Base-by-base conservation (phyloP, 208 protist species). In the Leptomonas pyrrhocoris region DNA sequence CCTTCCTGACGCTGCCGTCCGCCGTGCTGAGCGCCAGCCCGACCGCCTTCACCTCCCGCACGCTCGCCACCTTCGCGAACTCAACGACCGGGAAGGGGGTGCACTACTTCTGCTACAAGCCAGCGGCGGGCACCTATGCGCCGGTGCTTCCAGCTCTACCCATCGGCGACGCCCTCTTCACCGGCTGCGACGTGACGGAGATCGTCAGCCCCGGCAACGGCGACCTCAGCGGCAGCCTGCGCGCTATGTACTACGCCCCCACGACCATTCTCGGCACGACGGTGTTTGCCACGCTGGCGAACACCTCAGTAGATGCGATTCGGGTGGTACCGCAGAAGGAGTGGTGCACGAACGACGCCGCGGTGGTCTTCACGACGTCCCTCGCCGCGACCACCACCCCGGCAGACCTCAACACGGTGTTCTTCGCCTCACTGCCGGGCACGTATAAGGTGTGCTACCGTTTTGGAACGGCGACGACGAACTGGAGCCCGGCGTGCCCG, bases 381-480 rank as follows among this genome's bases (percentile, higher is more conserved):
- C 67, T 83, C 18, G 51, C 38, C 2, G 40, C 40, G 6, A 61
- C 58, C 18, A 49, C 65, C 12, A 68, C 60, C 1, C 58, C 68
- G 21, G 30, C 36, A 34, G 53, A 65, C 21, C 69, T 74, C 25
- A 59, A 49, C 18, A 73, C 82, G 8, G 77, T 94, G 54, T 78
- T 79, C 66, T 95, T 93, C 67, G 68, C 85, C 13, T 77, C 82
- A 27, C 59, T 57, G 42, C 51, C 67, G 1, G 88, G 88, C 9
- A 70, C 51, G 38, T 95, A 85, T 70, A 95, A 94, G 68, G 42
- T 97, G 73, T 97, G 93, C 80, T 95, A 97, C 73, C 89, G 86
- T 71, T 81, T 94, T 50, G 83, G 83, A 43, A 73, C 46, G 19
- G 73, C 46, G 19, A 69, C 74, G 48, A 76, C 78, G 8, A 92